phyloP scores from a whole-genome alignment of 352 stramenopile species.

The Pythium brassicae region DNA sequence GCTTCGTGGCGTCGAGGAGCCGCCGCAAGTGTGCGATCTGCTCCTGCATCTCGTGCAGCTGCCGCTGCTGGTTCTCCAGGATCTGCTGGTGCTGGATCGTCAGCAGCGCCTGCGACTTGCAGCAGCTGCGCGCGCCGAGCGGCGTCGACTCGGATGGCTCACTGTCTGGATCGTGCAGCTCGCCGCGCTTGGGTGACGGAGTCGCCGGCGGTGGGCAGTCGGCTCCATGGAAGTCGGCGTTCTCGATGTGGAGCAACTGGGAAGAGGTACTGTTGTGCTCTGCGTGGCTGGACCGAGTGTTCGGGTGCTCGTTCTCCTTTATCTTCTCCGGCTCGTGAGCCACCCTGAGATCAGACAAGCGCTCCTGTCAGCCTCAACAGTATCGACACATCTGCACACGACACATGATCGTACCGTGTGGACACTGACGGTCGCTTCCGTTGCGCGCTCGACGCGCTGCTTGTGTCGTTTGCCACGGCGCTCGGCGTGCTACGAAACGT shows the following conservation, averaged over 20 bases:
- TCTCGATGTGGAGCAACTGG: background rate
- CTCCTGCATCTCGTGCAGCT: slow-evolving; percentile 68
- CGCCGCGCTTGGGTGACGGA: background rate
- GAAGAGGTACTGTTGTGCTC: background rate
- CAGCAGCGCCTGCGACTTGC: slow-evolving; percentile 58
- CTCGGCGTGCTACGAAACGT: background rate
- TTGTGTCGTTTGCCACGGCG: background rate
- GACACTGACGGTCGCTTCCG: background rate
- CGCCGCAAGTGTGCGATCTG: slow-evolving; percentile 56
- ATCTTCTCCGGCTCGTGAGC: background rate
- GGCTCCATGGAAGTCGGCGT: background rate
- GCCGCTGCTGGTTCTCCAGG: slow-evolving; percentile 65
- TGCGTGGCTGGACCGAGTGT: background rate
- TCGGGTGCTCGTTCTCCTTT: slow-evolving; percentile 2
- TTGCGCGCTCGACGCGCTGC: background rate
- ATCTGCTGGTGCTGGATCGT: slow-evolving; percentile 76
- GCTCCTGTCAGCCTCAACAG: background rate
- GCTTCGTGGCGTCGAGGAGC: slow-evolving; percentile 27
- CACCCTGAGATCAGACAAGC: background rate
- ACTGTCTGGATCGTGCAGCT: background rate
- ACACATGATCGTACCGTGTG: background rate
- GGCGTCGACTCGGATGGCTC: slow-evolving; percentile 2
- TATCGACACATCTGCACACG: background rate
- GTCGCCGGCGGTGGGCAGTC: background rate
- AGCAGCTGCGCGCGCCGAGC: slow-evolving; percentile 31